Conservation (phyloP, 73 alveolate genomes). For the Tetrahymena elliotti region DNA sequence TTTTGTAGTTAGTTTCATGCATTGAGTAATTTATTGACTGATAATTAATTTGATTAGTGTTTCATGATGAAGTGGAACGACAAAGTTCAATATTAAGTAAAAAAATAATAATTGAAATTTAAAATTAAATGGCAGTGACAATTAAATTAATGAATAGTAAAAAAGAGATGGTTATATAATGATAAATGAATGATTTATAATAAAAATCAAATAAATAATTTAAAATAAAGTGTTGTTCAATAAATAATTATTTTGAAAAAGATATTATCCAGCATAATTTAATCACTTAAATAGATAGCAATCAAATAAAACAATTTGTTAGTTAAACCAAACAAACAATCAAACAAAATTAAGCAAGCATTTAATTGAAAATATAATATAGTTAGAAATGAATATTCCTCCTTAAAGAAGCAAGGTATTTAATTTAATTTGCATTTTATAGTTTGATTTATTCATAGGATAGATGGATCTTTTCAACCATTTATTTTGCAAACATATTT, state of each 20-base stretch:
- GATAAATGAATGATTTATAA: neutral
- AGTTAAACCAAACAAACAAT: neutral
- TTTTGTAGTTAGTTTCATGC: no score
- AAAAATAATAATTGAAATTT: no score
- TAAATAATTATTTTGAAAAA: neutral
- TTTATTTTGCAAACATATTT: no score
- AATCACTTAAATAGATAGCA: neutral
- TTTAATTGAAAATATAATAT: no score
- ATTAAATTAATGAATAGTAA: no score
- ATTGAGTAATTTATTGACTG: no score
- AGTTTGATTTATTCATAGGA: neutral
- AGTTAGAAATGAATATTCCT: neutral
- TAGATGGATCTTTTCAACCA: no score
- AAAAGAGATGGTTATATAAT: no score
- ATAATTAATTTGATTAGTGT: no score
- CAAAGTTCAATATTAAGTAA: no score
- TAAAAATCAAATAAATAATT: neutral
- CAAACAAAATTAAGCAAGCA: neutral
- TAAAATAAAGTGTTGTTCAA: neutral
- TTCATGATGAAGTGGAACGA: no score
- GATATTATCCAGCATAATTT: neutral
- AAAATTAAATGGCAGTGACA: no score
- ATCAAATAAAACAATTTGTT: neutral
- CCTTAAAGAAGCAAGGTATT: neutral
- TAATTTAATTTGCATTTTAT: neutral